Evolutionary conservation across 1,284 basidiomycete genomes (phyloP), one percentile per base, ranked within the genome.

Genomic region (Irpex sp.): DNA sequence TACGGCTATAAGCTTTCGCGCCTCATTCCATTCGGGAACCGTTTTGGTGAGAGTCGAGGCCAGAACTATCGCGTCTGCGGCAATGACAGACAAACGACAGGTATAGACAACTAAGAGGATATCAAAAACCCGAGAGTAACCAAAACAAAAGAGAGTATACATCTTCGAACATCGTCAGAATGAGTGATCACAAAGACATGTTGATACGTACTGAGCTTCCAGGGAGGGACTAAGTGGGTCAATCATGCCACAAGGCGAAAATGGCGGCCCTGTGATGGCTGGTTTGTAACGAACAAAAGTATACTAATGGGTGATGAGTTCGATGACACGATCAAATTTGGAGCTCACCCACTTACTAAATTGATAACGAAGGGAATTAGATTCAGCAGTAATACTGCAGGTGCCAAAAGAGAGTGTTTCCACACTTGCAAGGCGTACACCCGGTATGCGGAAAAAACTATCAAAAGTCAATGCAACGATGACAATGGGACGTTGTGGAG

Each of bases 241-340:
- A 40, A 52, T 52, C n/a, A 54, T 49, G n/a, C 37, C 19, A 40
- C 59, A 60, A 21, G 59, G 59, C 15, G 49, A 17, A 26, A 60
- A 40, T 5, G 19, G 37, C 7, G 52, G 15, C 5, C 59, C 59
- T 44, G 37, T 52, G 6, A 47, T 36, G 34, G 31, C 49, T 6
- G 49, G 59, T 15, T n/a, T 17, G 13, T 21, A 26, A 5, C 36
- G 59, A 21, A 17, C 49, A 49, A 37, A 60, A 40, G n/a, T 8
- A 34, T 60, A 60, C 59, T 60, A 47, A n/a, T 47, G 44, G 44
- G n/a, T 47, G 44, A 13, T 47, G 15, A 47, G 11, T n/a, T n/a
- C 11, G 44, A 11, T 11, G 13, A 47, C 13, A n/a, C 13, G 11
- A 13, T 34, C 44, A 47, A 47, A 47, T 13, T 47, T 47, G 44